These are phyloP conservation scores for Cyberlindnera samutprakarnensis DNA, from an alignment of 805 yeast genomes.

Conservation along the genomic window DNA sequence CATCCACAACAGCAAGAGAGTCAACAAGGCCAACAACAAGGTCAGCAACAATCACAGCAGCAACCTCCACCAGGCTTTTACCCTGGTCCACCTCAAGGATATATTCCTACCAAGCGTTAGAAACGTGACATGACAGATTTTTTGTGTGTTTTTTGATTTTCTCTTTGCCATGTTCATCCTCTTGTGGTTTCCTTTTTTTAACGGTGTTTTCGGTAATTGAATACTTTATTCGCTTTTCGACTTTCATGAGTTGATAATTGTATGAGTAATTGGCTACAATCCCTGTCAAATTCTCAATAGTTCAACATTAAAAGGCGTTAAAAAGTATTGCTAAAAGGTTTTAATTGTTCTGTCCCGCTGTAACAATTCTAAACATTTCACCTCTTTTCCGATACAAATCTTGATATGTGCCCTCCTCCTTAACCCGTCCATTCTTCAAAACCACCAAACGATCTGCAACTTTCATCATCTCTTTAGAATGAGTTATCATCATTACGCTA, in stretches of 20 bases:
- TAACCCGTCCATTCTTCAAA: conserved; percentile 40
- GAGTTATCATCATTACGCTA: conserved; percentile 62
- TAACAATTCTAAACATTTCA: conserved; percentile 24
- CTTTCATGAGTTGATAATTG: no score
- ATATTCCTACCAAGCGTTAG: background rate
- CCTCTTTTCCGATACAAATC: conserved; percentile 22
- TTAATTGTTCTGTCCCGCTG: conserved; percentile 13
- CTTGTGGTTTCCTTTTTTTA: no score
- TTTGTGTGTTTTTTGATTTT: background rate
- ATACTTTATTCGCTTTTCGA: no score
- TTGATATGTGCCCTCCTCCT: conserved; percentile 36
- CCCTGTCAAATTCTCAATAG: no score
- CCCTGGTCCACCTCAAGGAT: conserved; percentile 1
- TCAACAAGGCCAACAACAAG: conserved; percentile 10
- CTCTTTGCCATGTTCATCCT: no score
- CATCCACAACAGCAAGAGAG: conserved; percentile 6
- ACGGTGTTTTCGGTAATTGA: no score
- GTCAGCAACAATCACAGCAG: conserved; percentile 5
- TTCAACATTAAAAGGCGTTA: background rate
- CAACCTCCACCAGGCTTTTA: conserved; percentile 2
- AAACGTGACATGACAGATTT: background rate
- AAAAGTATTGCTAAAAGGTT: background rate
- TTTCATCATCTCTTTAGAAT: conserved; percentile 58
- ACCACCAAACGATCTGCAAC: conserved; percentile 44
- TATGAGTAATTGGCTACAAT: no score